phyloP scores from a whole-genome alignment of 2,329 filamentous ascomycete species.

The Metarhizium robertsii region DNA sequence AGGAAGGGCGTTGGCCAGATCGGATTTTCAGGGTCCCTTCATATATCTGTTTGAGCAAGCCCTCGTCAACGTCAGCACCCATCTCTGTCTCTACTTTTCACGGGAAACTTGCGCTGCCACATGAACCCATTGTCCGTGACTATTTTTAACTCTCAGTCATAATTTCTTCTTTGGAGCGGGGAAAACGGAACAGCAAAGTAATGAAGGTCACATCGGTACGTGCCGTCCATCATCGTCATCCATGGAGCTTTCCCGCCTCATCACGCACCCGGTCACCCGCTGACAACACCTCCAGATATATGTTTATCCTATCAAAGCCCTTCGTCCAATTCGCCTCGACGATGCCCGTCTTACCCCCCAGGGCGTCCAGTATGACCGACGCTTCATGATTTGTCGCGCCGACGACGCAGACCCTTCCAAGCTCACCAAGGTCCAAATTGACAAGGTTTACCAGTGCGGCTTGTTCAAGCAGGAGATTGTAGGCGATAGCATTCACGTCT shows the following conservation, averaged over 20 bases:
- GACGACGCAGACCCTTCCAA: conserved; percentile 23
- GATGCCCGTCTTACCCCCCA: conserved; percentile 46
- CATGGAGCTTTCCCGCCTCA: neutral
- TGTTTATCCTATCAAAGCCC: conserved; percentile 65
- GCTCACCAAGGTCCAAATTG: conserved; percentile 51
- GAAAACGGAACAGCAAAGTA: neutral
- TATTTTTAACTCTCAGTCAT: neutral
- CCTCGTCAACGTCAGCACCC: no score
- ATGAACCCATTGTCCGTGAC: no score
- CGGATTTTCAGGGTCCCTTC: no score
- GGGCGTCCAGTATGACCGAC: conserved; percentile 57
- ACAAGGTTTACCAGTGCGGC: conserved; percentile 46
- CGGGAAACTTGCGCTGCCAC: no score
- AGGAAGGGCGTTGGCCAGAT: no score
- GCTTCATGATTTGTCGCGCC: conserved; percentile 59
- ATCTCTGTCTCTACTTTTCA: no score
- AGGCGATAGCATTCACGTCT: conserved; percentile 29
- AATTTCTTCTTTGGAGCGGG: neutral
- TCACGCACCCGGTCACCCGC: neutral
- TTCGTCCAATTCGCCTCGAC: conserved; percentile 50
- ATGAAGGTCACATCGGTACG: conserved; percentile 25
- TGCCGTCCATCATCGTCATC: neutral
- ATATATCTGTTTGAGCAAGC: no score
- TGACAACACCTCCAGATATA: conserved; percentile 35
- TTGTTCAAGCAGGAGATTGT: conserved; percentile 54